Evolutionary conservation across 495 filamentous ascomycete genomes (phyloP), one percentile per base, ranked within the genome.

Genomic region (Tuber calosporum): DNA sequence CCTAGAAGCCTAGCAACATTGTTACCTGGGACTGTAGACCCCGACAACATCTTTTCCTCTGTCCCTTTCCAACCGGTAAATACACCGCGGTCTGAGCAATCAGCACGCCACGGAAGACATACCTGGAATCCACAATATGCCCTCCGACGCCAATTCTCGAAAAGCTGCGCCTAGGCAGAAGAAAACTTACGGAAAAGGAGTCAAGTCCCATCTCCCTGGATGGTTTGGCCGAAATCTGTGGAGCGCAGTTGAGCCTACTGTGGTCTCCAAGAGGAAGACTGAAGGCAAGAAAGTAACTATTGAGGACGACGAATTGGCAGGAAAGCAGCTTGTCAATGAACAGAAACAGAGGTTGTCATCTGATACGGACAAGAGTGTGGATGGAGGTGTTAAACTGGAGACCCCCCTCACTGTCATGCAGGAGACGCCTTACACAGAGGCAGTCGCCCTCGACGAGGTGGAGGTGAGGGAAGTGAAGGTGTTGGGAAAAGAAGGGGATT

Each of bases 181-280:
- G 53, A 80, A 80, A 40, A 80, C 78, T 22, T 80, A 80, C 74
- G 78, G 78, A 20, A 80, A 80, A 72, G 72, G 72, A 3, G 78
- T 80, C 69, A 79, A 76, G 67, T 76, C 78, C 15, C 78, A 80
- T 45, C 72, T 80, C 67, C 77, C 78, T 20, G 78, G 78, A 9
- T 77, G 73, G 74, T 80, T 80, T 37, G 78, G 71, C 20, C 69
- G 78, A 30, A 71, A 77, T n/a, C 70, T 80, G 15, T 80, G 78
- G 78, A 77, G 34, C 19, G 78, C 78, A 17, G 66, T 79, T 19
- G 78, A 76, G 17, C 77, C 73, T 2, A 26, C 40, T 3, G 68
- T 20, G 30, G 45, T 69, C 8, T 4, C 43, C 17, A 79, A 71
- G 30, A 74, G 71, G 41, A 37, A 58, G 15, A 67, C 62, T n/a